These are phyloP conservation scores for Globisporangium barbulae DNA, from an alignment of 352 stramenopile genomes.

Conservation along the genomic window DNA sequence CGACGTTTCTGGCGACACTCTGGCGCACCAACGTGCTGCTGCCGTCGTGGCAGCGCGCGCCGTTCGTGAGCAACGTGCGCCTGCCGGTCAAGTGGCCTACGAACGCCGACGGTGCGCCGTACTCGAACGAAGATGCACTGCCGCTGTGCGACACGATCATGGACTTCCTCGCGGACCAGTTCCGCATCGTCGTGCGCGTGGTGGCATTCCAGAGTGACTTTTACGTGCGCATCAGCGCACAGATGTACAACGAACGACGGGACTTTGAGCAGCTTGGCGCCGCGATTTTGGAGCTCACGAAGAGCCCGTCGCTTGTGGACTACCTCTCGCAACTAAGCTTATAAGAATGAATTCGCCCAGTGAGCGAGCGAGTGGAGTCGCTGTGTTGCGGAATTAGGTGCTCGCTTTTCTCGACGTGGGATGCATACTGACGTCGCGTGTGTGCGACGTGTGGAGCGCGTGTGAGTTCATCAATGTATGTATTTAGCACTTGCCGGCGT, in stretches of 20 bases:
- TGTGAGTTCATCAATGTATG: neutral
- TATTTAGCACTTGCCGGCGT: neutral
- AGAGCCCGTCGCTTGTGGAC: conserved; percentile 55
- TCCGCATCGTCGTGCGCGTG: conserved; percentile 66
- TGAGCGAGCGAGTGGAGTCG: too few relatives aligned
- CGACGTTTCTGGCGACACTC: conserved; percentile 60
- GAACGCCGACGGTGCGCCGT: conserved; percentile 34
- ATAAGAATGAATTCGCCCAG: conserved; percentile 21
- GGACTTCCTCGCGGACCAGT: conserved; percentile 75
- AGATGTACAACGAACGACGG: conserved; percentile 84
- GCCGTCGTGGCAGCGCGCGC: conserved; percentile 73
- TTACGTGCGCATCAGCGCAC: conserved; percentile 78
- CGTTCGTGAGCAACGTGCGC: conserved; percentile 79
- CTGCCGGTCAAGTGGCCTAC: conserved; percentile 66
- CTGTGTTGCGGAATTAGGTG: too few relatives aligned
- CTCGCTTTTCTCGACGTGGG: too few relatives aligned
- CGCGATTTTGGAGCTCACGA: conserved; percentile 74
- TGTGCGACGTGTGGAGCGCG: too few relatives aligned
- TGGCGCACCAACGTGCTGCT: conserved; percentile 75
- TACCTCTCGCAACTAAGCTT: conserved; percentile 66
- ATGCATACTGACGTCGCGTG: too few relatives aligned
- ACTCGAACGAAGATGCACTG: conserved; percentile 59
- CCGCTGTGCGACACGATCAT: conserved; percentile 75
- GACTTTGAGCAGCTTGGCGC: conserved; percentile 74
- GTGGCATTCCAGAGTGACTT: conserved; percentile 62